Conservation (phyloP, 2,329 filamentous ascomycete species). For the Thielaviopsis euricoi region DNA sequence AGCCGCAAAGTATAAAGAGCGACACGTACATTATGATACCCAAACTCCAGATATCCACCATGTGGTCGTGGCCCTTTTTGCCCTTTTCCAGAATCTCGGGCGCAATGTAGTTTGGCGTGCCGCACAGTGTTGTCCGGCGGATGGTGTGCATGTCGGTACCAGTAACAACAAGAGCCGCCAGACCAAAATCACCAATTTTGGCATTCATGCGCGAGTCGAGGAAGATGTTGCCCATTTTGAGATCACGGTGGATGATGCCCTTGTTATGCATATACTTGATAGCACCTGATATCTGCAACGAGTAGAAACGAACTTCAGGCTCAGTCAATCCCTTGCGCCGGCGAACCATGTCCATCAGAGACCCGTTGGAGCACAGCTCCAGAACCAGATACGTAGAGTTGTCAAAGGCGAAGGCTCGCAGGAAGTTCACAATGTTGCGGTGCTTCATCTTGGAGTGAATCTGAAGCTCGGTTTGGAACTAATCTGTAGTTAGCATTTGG, state of each 20-base stretch:
- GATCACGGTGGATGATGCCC: conserved; percentile 87
- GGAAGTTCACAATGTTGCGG: conserved; percentile 88
- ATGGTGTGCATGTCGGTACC: conserved; percentile 75
- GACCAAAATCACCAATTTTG: conserved; percentile 92
- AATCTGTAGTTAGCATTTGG: not conserved
- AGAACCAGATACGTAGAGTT: conserved; percentile 85
- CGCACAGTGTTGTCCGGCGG: conserved; percentile 82
- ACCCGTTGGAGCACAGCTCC: conserved; percentile 88
- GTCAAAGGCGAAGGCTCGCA: conserved; percentile 81
- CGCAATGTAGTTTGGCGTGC: conserved; percentile 95
- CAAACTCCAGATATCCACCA: conserved; percentile 96
- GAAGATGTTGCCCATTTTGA: conserved; percentile 98
- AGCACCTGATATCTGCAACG: conserved; percentile 86
- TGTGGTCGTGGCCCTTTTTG: conserved; percentile 89
- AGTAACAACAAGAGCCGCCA: conserved; percentile 80
- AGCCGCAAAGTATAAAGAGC: not conserved
- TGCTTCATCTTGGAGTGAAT: conserved; percentile 98
- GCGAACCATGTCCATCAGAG: conserved; percentile 95
- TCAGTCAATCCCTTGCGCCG: conserved; percentile 79
- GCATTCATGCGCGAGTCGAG: conserved; percentile 90
- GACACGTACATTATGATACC: conserved; percentile 79
- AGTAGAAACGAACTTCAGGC: conserved; percentile 84
- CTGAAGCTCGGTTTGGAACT: conserved; percentile 74
- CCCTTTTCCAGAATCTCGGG: conserved; percentile 91
- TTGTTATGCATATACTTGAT: conserved; percentile 96